phyloP scores from a whole-genome alignment of 495 filamentous ascomycete genomes.

The Xylaria flabelliformis region DNA sequence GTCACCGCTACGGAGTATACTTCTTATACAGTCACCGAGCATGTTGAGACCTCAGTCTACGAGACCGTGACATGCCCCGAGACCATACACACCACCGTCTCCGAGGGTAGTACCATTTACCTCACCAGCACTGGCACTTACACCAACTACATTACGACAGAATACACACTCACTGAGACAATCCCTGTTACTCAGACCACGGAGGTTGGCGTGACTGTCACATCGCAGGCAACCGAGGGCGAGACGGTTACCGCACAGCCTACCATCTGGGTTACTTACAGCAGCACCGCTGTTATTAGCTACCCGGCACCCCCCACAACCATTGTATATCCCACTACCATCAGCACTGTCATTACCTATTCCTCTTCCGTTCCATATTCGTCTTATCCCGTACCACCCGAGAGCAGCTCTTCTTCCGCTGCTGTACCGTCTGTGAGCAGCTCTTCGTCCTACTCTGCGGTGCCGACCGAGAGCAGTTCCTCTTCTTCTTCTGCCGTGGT shows the following conservation, averaged over 20 bases:
- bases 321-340: conserved; percentile 22
- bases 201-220: conserved; percentile 44
- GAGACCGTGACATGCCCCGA: conserved; percentile 52
- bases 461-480: conserved; percentile 7
- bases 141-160: conserved; percentile 42
- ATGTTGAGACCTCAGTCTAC: conserved; percentile 49
- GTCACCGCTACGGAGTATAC: conserved; percentile 45
- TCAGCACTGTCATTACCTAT: conserved; percentile 11
- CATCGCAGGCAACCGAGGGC: conserved; percentile 39
- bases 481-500: not conserved
- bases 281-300: conserved; percentile 39
- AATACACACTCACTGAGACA: conserved; percentile 43
- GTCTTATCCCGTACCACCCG: not conserved
- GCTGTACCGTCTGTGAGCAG: not conserved
- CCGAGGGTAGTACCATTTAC: conserved; percentile 47
- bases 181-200: conserved; percentile 47
- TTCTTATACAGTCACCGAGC: conserved; percentile 45
- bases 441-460: not conserved
- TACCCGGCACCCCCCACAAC: conserved; percentile 31
- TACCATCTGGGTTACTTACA: conserved; percentile 40
- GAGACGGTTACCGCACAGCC: conserved; percentile 40
- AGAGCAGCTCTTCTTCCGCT: not conserved
- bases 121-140: conserved; percentile 53
- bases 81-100: conserved; percentile 50
- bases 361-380: not conserved